Percentiles rank a stretch among this genome's conserved stretches.
Conservation (phyloP, 768 basidiomycete genomes). For the Podaxis mareebaensis region DNA sequence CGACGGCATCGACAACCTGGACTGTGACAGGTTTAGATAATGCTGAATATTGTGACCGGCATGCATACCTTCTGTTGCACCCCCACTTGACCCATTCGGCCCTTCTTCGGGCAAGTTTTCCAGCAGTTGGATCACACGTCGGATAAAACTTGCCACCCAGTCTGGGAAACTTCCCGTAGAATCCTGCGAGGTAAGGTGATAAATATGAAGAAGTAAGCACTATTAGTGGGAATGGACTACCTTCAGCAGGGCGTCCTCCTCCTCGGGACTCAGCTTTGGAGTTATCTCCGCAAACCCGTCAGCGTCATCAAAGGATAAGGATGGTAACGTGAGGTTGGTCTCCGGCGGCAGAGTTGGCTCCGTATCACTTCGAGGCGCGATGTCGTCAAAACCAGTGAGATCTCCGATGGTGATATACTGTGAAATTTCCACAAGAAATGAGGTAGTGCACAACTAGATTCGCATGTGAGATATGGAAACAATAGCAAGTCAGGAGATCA, state of each 20-base stretch:
- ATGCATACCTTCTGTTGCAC: slow-evolving; percentile 59
- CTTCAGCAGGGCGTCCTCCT: slow-evolving; percentile 72
- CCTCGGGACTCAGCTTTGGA: slow-evolving; percentile 51
- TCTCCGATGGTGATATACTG: slow-evolving; percentile 77
- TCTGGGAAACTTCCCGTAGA: slow-evolving; percentile 76
- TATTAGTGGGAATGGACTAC: slow-evolving; percentile 24
- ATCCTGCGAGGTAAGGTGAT: slow-evolving; percentile 34
- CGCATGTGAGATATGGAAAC: slow-evolving; percentile 10
- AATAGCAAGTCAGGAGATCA: neutral
- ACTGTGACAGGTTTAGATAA: slow-evolving; percentile 35
- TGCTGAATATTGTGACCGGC: neutral
- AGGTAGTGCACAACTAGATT: slow-evolving; percentile 66
- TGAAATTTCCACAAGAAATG: slow-evolving; percentile 72
- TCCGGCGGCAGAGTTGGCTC: slow-evolving; percentile 34
- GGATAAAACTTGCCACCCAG: slow-evolving; percentile 82
- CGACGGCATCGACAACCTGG: slow-evolving; percentile 76
- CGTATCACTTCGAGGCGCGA: slow-evolving; percentile 28
- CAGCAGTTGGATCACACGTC: slow-evolving; percentile 74
- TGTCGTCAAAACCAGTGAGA: slow-evolving; percentile 43
- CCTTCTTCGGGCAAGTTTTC: slow-evolving; percentile 89
- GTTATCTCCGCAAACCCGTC: slow-evolving; percentile 35
- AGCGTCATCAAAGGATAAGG: slow-evolving; percentile 38
- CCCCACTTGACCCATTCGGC: slow-evolving; percentile 58
- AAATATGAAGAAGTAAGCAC: neutral
- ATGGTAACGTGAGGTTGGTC: slow-evolving; percentile 33